phyloP scores from a whole-genome alignment of 371 early-diverging fungal genomes.

The Syncephalis plumigaleata region DNA sequence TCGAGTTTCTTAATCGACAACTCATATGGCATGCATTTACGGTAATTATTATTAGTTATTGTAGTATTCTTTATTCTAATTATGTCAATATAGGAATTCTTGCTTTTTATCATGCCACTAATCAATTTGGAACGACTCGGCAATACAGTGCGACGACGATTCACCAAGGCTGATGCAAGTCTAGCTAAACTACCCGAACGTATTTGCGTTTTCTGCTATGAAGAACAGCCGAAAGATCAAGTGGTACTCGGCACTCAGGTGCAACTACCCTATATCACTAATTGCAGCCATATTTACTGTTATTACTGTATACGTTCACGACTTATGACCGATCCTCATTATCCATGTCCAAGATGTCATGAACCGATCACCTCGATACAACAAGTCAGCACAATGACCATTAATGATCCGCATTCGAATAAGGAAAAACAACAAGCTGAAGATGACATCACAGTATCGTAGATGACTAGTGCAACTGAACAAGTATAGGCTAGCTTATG shows the following conservation, averaged over 20 bases:
- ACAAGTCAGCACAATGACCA: too few relatives aligned
- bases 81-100: conserved; percentile 63
- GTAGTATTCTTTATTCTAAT: neutral
- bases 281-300: conserved; percentile 71
- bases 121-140: conserved; percentile 60
- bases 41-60: conserved; percentile 21
- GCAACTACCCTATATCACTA: conserved; percentile 51
- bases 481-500: too few relatives aligned
- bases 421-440: too few relatives aligned
- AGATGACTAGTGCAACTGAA: too few relatives aligned
- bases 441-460: too few relatives aligned
- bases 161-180: conserved; percentile 30
- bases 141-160: conserved; percentile 26
- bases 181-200: conserved; percentile 32
- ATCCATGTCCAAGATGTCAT: conserved; percentile 6
- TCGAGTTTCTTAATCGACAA: conserved; percentile 85
- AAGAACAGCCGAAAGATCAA: conserved; percentile 16
- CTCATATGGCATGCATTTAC: conserved; percentile 90
- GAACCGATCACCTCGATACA: conserved; percentile 10
- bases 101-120: conserved; percentile 69
- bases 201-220: conserved; percentile 55
- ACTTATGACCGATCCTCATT: conserved; percentile 28
- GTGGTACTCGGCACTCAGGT: conserved; percentile 14
- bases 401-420: too few relatives aligned
- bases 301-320: conserved; percentile 76